Percentiles rank a stretch among this genome's conserved stretches.
These are phyloP conservation scores for Quercus bicolor DNA, from an alignment of 306 rosid species.

Conservation along the genomic window DNA sequence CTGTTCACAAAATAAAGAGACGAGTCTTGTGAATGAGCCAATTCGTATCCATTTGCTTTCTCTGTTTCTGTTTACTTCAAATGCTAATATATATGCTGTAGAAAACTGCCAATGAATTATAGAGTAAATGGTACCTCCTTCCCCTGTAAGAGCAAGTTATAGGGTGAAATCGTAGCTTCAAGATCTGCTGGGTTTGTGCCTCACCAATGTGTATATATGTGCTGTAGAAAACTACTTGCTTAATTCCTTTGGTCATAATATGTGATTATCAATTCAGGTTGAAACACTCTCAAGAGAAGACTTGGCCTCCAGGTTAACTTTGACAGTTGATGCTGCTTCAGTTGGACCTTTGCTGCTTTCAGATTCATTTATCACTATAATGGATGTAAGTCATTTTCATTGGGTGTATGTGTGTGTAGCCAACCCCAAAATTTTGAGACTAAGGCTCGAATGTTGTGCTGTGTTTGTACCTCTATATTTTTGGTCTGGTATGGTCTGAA, in stretches of 20 bases:
- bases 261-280: slow-evolving; percentile 49
- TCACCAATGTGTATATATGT: background rate
- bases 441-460: too few relatives aligned
- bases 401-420: slow-evolving; percentile 9
- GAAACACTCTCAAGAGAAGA: slow-evolving; percentile 92
- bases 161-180: too few relatives aligned
- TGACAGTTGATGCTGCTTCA: slow-evolving; percentile 81
- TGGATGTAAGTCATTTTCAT: slow-evolving; percentile 73
- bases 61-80: background rate
- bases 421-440: too few relatives aligned
- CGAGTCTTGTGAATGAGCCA: background rate
- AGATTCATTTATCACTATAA: slow-evolving; percentile 79
- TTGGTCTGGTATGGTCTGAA: background rate
- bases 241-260: background rate
- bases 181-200: too few relatives aligned
- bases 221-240: background rate
- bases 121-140: too few relatives aligned
- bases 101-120: too few relatives aligned
- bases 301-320: slow-evolving; percentile 88
- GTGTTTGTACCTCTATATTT: background rate
- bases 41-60: background rate
- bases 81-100: background rate
- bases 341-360: slow-evolving; percentile 86
- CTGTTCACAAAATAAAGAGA: background rate
- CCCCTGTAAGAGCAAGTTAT: too few relatives aligned